phyloP scores from a whole-genome alignment of 306 rosid genomes.

The Vigna mungo region DNA sequence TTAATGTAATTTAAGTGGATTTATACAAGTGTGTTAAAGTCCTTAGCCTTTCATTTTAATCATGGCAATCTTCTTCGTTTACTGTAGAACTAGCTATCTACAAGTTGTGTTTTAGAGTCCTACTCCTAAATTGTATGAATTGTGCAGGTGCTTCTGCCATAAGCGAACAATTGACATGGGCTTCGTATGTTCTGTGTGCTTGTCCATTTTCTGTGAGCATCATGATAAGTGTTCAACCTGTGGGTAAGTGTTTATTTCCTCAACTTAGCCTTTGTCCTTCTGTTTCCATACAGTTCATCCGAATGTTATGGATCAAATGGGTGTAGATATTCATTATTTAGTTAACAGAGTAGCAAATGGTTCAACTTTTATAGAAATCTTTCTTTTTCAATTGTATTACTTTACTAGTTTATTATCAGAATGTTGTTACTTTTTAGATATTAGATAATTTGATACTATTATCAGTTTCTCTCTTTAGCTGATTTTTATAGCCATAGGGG shows the following conservation, averaged over 20 bases:
- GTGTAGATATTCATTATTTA: constrained; percentile 13
- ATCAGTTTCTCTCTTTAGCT: not conserved
- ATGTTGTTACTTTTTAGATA: not conserved
- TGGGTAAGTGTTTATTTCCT: constrained; percentile 70
- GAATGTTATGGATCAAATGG: constrained; percentile 16
- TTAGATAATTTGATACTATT: constrained; percentile 7
- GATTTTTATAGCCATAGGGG: constrained; percentile 9
- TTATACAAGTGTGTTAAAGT: constrained; percentile 2
- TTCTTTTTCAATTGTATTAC: constrained; percentile 16
- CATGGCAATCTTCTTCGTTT: constrained; percentile 25
- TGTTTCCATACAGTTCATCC: constrained; percentile 22
- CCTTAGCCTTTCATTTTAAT: not conserved
- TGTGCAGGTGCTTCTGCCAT: constrained; percentile 98
- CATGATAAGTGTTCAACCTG: constrained; percentile 97
- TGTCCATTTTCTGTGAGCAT: constrained; percentile 96
- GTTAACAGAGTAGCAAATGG: constrained; percentile 15
- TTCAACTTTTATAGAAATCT: constrained; percentile 27
- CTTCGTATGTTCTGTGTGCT: constrained; percentile 92
- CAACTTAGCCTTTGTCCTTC: constrained; percentile 13
- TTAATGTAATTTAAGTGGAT: constrained; percentile 21
- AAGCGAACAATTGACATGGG: constrained; percentile 97
- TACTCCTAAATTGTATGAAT: constrained; percentile 38
- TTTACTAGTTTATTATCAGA: not conserved
- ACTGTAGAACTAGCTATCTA: not conserved
- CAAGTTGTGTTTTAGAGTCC: not conserved